Base-by-base conservation (phyloP, 176 grass and related monocot species). In the Avena sativa region DNA sequence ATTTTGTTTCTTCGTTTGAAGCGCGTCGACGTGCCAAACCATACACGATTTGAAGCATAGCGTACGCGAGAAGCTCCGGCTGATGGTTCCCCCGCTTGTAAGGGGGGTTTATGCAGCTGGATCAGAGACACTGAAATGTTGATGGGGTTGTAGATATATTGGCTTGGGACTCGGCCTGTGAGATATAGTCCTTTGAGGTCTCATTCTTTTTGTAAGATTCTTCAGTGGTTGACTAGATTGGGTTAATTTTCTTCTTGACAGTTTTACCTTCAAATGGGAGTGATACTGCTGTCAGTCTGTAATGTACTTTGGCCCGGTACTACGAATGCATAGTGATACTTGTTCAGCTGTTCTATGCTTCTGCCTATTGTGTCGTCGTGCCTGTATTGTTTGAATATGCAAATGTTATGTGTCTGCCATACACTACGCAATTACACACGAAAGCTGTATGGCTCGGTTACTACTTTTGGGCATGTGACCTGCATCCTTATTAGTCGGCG, bases 161-260 rank as follows among this genome's bases (percentile, higher is more conserved):
- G 81, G 81, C 80, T 81, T 75, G 69, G 69, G 85, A 69, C 49
- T 68, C 4, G 70, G 76, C 82, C 50, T 88, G 72, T 77, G 76
- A 76, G 57, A 80, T 83, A 80, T 84, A 28, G 72, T 30, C 79
- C 8, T 83, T 83, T 68, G 50, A 49, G 20, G 20, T 61, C 76
- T 58, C 78, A 81, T 91, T 91, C 85, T 91, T 91, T 91, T 91
- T 91, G 89, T 91, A 91, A 76, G 81, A 87, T 84, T 76, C 40
- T 75, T 88, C 40, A 61, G 81, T 88, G 81, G 25, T 67, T 91
- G 9, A 17, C 46, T 75, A 85, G 86, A 62, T 85, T 76, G 68
- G 84, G 47, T 50, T 73, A 69, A 55, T 23, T 83, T 83, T 90
- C 68, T 50, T 48, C 14, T 84, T 74, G 28, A 70, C 81, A 81